Evolutionary conservation across 2,329 filamentous ascomycete genomes (phyloP).

Genomic region (Daldinia sp.): DNA sequence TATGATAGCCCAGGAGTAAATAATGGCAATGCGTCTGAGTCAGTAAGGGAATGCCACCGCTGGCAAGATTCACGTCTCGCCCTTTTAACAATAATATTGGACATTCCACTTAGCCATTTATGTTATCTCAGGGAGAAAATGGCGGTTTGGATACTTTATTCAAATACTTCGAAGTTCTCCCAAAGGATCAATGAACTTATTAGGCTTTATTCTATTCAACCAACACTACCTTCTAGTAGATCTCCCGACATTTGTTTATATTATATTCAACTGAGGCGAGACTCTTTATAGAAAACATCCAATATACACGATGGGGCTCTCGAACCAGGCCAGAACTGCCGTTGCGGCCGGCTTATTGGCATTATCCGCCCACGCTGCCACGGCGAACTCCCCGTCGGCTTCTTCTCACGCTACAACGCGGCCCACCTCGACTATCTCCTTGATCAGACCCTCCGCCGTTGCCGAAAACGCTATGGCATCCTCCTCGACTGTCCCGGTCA

Average conservation of each 20-base stretch:
- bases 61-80: not conserved
- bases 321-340: conserved; percentile 32
- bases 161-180: conserved; percentile 1
- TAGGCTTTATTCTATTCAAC: too few species aligned
- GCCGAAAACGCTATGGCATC: conserved; percentile 5
- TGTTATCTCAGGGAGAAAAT: conserved; percentile 13
- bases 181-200: not conserved
- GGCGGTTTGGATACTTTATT: not conserved
- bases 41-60: conserved; percentile 1
- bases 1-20: too few species aligned
- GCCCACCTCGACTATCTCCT: conserved; percentile 10
- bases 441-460: conserved; percentile 4
- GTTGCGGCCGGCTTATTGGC: conserved; percentile 41
- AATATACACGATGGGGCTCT: conserved; percentile 41
- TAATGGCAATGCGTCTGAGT: not conserved
- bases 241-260: not conserved
- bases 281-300: not conserved
- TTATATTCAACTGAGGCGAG: not conserved
- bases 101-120: not conserved
- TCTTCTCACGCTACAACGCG: not conserved
- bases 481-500: not conserved
- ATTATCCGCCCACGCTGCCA: conserved; percentile 23
- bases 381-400: not conserved
- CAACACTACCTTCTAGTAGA: not conserved
- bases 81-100: not conserved